These are phyloP conservation scores for Arctostaphylos glauca DNA, from an alignment of 148 eudicot species.

Conservation along the genomic window DNA sequence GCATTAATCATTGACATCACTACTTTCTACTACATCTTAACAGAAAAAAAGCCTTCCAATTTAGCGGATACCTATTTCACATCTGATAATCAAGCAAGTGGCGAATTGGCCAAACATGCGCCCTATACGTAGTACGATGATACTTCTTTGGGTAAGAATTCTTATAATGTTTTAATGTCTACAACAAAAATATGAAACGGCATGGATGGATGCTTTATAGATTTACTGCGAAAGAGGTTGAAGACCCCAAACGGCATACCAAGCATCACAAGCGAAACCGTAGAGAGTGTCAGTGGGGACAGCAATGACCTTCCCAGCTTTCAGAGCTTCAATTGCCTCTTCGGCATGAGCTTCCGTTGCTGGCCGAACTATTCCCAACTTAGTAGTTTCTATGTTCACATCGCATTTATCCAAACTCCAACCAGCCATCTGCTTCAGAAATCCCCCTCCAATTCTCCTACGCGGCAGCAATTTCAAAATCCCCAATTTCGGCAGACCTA, in stretches of 20 bases:
- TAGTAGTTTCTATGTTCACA: conserved; percentile 1
- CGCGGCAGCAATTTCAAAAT: conserved; percentile 13
- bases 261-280: conserved; percentile 97
- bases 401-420: conserved; percentile 27
- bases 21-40: not conserved
- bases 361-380: conserved; percentile 45
- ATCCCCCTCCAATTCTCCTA: conserved; percentile 23
- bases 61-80: not conserved
- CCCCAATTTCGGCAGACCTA: conserved; percentile 22
- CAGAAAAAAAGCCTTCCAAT: not conserved
- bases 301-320: conserved; percentile 70
- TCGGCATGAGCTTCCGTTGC: conserved; percentile 45
- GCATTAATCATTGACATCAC: not conserved
- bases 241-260: conserved; percentile 31
- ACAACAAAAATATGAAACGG: not conserved
- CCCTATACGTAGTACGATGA: not conserved
- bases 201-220: not conserved
- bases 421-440: conserved; percentile 24
- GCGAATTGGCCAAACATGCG: not conserved
- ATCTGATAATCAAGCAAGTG: not conserved
- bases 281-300: conserved; percentile 93
- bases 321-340: conserved; percentile 63
- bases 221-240: not conserved
- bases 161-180: not conserved
- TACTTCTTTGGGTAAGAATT: not conserved